Base-by-base conservation (phyloP, 1,284 basidiomycete genomes). In the Pseudomicrostroma phylloplanum region DNA sequence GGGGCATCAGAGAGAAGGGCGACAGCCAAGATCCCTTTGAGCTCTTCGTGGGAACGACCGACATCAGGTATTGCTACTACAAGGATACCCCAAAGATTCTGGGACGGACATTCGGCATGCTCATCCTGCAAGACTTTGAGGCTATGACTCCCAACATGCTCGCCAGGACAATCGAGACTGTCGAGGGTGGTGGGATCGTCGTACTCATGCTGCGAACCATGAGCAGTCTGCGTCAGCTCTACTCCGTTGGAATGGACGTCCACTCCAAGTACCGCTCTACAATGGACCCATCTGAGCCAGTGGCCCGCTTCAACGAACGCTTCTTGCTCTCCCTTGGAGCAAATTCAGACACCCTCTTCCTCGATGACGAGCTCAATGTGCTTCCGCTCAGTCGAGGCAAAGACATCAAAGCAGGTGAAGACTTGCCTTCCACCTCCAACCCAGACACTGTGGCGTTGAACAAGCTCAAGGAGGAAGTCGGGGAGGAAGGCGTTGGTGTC, bases 351-450 rank as follows among this genome's bases (percentile, higher is more conserved):
- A 97, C 93, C 71, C 83, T 99, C 1, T 87, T 98, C 25, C 85
- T 98, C 54, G 96, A 99, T 76, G 96, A 99, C 76, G 96, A 98
- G 80, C 86, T 99, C 60, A 98, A 98, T 76, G 93, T 98, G 6
- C 86, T 99, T 1, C 96, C 96, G 0, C 88, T 99, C 21, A 96
- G 92, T n/a, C 88, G 88, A 56, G 94, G 89, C 43, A 97, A 97
- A 80, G 91, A 97, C 77, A 96, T 97, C 72, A 82, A 83, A 2
- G 85, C 89, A 0, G 79, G 88, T 26, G 85, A 88, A 60, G 87
- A 89, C 39, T 70, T 72, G 17, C 53, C 40, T 53, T 63, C 62
- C 11, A 85, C 85, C 77, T 83, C 83, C 58, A 86, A 86, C 67
- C 62, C 70, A 55, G 69, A 70, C n/a, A 64, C 75, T 19, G 61